Evolutionary conservation across 1,284 basidiomycete genomes (phyloP), one percentile per base, ranked within the genome.

Genomic region (Ceratobasidium sp.): DNA sequence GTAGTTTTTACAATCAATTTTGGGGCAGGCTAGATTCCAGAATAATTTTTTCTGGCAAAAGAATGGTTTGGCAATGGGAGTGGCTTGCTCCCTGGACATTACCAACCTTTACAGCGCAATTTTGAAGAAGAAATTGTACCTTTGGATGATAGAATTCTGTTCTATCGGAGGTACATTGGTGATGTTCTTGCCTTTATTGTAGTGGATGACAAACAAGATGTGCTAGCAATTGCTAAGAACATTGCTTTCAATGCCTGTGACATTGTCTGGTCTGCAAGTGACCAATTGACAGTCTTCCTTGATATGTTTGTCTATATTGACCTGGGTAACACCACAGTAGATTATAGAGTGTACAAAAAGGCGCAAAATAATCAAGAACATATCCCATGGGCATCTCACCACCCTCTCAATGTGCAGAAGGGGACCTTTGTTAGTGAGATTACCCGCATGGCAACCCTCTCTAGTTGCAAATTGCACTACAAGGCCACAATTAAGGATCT

Each of bases 121-220:
- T 82, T 69, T 56, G 83, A 85, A 75, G 56, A 73, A 7, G 39
- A 77, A 26, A 17, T 39, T n/a, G 45, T 79, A 15, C 79, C 82
- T 28, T 31, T 79, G 15, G 47, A 76, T 20, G 58, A 81, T 3
- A 15, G 76, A n/a, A 63, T 85, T 45, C 69, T 79, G 0, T 85
- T 84, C 76, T 85, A 85, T 77, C 82, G 84, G 0, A 73, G 84
- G 3, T 86, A 84, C 76, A 85, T 86, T 78, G 84, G 86, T 77
- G 85, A 86, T 74, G 79, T 80, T 65, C 76, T 84, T 20, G 81
- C 77, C 0, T 65, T 86, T 8, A 81, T 85, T 0, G 82, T 82
- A 49, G 84, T 82, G 5, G 10, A 65, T 0, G 79, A 79, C 39
- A 79, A 79, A 67, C 47, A 78, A 4, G 80, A 82, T 54, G 84